Evolutionary conservation across 306 rosid species (phyloP).

Genomic region (Gastrolobium villosum): DNA sequence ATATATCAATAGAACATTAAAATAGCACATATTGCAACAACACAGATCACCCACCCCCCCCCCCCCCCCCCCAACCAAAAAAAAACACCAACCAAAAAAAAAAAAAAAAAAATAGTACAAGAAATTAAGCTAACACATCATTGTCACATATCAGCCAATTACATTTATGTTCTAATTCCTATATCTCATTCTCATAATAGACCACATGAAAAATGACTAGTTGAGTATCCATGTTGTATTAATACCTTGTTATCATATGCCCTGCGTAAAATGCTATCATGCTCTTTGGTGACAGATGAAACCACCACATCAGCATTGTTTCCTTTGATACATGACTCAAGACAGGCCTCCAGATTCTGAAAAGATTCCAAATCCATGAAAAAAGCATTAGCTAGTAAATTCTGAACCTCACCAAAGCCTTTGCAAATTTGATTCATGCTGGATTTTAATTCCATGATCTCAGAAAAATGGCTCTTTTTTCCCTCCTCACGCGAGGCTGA

Average conservation of each 20-base stretch:
- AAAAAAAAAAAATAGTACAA: slow-evolving; percentile 13
- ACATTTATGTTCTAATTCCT: slow-evolving; percentile 4
- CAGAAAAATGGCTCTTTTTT: slow-evolving; percentile 64
- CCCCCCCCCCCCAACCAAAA: no score
- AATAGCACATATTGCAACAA: slow-evolving; percentile 1
- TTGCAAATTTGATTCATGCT: slow-evolving; percentile 67
- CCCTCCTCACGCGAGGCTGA: slow-evolving; percentile 64
- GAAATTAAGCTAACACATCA: slow-evolving; percentile 23
- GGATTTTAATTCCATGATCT: slow-evolving; percentile 74
- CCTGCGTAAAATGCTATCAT: slow-evolving; percentile 47
- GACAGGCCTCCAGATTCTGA: slow-evolving; percentile 69
- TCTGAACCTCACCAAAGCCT: slow-evolving; percentile 67
- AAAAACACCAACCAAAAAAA: no score
- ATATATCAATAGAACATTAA: slow-evolving; percentile 6
- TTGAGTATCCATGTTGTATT: slow-evolving; percentile 29
- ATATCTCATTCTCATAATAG: slow-evolving; percentile 25
- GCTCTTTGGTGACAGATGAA: slow-evolving; percentile 52
- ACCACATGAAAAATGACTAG: slow-evolving; percentile 20
- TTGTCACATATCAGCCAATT: slow-evolving; percentile 30
- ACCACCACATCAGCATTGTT: slow-evolving; percentile 52
- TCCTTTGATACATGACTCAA: slow-evolving; percentile 63
- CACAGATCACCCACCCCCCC: background rate
- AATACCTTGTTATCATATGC: slow-evolving; percentile 71
- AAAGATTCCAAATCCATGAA: slow-evolving; percentile 67
- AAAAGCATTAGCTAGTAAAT: slow-evolving; percentile 60